Evolutionary conservation across 2,329 filamentous ascomycete species (phyloP), one percentile per base, ranked within the genome.

Genomic region (Monosporascus sp.): DNA sequence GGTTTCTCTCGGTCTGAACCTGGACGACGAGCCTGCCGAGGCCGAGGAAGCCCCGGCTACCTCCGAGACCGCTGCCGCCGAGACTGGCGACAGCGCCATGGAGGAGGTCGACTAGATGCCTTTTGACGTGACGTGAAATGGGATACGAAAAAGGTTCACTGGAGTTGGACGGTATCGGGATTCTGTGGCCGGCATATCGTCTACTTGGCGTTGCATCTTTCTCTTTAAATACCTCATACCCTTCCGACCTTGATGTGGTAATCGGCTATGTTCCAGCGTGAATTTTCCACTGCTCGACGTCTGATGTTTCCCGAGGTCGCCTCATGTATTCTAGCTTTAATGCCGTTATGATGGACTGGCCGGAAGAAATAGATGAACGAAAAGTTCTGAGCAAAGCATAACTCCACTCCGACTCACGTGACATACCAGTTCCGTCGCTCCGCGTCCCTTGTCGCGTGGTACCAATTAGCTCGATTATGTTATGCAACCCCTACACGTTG

Each of bases 1-100:
- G 63, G 92, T 99, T 62, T 95, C 93, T 65, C 87, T 99, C 59
- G 94, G 94, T 67, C 82, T 99, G 72, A 97, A 97, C 84, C 89
- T 99, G 61, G 93, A 97, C 65, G 93, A 97, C 80, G 88, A 92
- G 70, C 85, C 89, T 54, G 91, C 96, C 77, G 27, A 31, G 27
- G 82, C 85, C 54, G 79, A 78, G 60, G 80, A 81, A 56, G 76
- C 77, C 52, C 79, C 79, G 56, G 70, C 71, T 52, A 71, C 73
- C 41, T 82, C 83, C 53, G 81, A 78, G 60, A 74, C 85, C 54
- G 78, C 84, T 53, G 77, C 86, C 56, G 81, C 78, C 60, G 82
- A 83, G 73, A 78, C 87, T 61, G 88, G 87, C 66, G 91, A 96
- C 85, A 95, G 88, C 79, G 87, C 92, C 74, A 99, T 99, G 94